A percentile compares a stretch with the other conserved stretches of the same genome.
Evolutionary conservation across 1,284 basidiomycete species (phyloP).

Genomic region (Chalciporus sp.): DNA sequence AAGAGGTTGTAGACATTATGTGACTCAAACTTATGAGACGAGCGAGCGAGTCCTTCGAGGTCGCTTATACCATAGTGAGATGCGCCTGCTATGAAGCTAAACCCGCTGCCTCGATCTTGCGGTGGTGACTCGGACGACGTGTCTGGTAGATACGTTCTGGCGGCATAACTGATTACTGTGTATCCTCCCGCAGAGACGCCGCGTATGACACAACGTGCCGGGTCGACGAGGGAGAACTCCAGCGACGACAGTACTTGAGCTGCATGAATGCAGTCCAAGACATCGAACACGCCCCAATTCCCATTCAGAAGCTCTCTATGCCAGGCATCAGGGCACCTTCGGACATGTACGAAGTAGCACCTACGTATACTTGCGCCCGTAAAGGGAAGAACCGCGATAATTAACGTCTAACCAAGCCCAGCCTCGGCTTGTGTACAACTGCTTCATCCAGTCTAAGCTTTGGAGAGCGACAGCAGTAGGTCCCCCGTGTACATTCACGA

Average conservation of each 20-base stretch:
- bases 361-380: conserved; percentile 59
- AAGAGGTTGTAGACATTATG: conserved; percentile 51
- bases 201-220: conserved; percentile 55
- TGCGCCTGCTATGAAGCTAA: conserved; percentile 2
- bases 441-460: conserved; percentile 52
- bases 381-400: conserved; percentile 70
- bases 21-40: conserved; percentile 66
- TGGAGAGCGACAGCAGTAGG: conserved; percentile 54
- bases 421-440: conserved; percentile 71
- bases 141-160: conserved; percentile 23
- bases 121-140: conserved; percentile 40
- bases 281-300: conserved; percentile 12
- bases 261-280: conserved; percentile 10
- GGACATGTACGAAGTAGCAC: conserved; percentile 8
- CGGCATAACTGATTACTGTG: conserved; percentile 51
- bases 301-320: conserved; percentile 14
- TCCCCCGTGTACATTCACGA: conserved; percentile 67
- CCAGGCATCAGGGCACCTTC: conserved; percentile 43
- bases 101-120: conserved; percentile 30
- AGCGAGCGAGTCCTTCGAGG: conserved; percentile 46
- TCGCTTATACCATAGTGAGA: conserved; percentile 57
- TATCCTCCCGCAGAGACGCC: conserved; percentile 61
- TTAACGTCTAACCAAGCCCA: conserved; percentile 71
- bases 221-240: conserved; percentile 9
- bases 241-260: neutral